phyloP scores from a whole-genome alignment of 2,329 filamentous ascomycete species.

The Fonsecaea pugnacius region DNA sequence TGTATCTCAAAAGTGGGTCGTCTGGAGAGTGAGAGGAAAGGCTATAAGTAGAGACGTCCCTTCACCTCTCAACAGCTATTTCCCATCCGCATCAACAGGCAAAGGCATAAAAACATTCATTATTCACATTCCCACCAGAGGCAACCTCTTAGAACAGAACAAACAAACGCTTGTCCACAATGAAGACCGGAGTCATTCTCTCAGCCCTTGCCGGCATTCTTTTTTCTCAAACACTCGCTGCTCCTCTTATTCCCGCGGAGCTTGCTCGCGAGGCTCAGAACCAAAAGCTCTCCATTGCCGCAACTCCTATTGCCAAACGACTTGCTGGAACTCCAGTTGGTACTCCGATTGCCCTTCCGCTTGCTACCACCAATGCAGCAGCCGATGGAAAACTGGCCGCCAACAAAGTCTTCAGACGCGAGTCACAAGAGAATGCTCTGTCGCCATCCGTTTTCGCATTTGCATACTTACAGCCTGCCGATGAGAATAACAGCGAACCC shows the following conservation, averaged over 20 bases:
- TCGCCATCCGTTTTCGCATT: neutral
- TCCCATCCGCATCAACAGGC: neutral
- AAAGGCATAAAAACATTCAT: neutral
- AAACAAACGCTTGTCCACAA: neutral
- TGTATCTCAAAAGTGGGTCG: neutral
- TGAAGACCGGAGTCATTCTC: neutral
- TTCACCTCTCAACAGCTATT: neutral
- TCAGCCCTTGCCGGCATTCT: neutral
- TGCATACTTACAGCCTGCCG: neutral
- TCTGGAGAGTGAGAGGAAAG: neutral
- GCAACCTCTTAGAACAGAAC: neutral
- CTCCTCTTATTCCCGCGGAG: neutral
- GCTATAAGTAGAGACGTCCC: neutral
- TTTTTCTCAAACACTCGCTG: neutral
- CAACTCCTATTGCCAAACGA: neutral
- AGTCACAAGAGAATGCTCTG: neutral
- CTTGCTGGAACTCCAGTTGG: neutral
- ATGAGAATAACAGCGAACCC: neutral
- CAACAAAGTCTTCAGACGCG: neutral
- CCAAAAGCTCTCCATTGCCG: neutral
- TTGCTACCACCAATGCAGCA: neutral
- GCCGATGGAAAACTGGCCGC: neutral
- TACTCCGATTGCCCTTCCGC: neutral
- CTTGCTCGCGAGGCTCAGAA: neutral
- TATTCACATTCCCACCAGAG: neutral